phyloP scores from a whole-genome alignment of 768 basidiomycete species.

The Thelephora ganbajun region DNA sequence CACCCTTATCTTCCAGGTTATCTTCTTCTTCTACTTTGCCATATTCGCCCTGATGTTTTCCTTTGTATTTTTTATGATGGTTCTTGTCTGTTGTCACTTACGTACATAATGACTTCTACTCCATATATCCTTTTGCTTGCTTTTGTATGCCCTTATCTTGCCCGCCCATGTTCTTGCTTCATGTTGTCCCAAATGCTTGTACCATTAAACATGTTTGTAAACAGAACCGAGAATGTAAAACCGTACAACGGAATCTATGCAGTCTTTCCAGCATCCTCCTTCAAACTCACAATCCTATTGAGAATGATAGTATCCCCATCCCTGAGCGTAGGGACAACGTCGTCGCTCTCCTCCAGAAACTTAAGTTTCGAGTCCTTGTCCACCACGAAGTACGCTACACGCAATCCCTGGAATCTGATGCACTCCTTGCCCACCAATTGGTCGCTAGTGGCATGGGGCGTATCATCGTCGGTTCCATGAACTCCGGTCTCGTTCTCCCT shows the following conservation, averaged over 20 bases:
- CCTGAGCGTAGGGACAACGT: slow-evolving; percentile 25
- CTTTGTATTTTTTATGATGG: too few species aligned
- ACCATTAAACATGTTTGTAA: not conserved
- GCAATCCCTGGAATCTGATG: slow-evolving; percentile 90
- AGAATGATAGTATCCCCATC: slow-evolving; percentile 75
- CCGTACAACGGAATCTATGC: slow-evolving; percentile 7
- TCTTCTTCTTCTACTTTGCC: too few species aligned
- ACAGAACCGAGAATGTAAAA: not conserved
- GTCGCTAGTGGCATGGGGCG: slow-evolving; percentile 60
- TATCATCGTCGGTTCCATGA: slow-evolving; percentile 28
- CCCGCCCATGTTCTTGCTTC: too few species aligned
- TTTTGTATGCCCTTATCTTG: too few species aligned
- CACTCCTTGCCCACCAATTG: slow-evolving; percentile 85
- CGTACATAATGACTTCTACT: too few species aligned
- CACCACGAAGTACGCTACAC: slow-evolving; percentile 88
- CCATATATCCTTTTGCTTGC: too few species aligned
- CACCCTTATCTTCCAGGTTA: too few species aligned
- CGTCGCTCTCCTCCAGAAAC: slow-evolving; percentile 42
- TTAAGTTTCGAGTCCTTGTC: slow-evolving; percentile 74
- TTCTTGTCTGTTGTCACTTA: too few species aligned
- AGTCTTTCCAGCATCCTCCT: slow-evolving; percentile 82
- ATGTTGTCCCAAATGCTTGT: too few species aligned
- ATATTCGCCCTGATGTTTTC: too few species aligned
- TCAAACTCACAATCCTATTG: slow-evolving; percentile 87
- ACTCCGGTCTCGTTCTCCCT: slow-evolving; percentile 26